Base-by-base conservation (phyloP, 73 alveolate species). In the Breviolum minutum region DNA sequence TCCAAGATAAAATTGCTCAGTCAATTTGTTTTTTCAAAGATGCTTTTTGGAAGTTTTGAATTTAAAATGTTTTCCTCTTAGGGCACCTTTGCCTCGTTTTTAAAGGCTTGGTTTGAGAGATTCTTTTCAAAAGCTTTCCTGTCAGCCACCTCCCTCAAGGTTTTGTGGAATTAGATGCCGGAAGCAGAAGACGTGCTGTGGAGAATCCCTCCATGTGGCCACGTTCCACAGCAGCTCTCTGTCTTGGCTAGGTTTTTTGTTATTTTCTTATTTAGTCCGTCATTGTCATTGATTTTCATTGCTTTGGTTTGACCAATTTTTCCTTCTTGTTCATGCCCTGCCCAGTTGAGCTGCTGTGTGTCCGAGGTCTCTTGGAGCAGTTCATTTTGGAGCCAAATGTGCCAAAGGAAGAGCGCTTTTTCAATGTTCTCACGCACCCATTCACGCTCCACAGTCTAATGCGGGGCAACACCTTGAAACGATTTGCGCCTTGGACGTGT, bases 261-360 rank as follows among this genome's bases (percentile, higher is more conserved):
- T 2, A 5, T 0, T 32, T 5, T 20, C 5, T 8, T n/a, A n/a
- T n/a, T n/a, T n/a, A n/a, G n/a, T n/a, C n/a, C n/a, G n/a, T n/a
- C n/a, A n/a, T 4, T 10, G 29, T 30, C 64, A 13, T 14, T 7
- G 0, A 12, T 14, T 22, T 14, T 9, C 12, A 3, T 27, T 5
- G 29, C 30, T 40, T 40, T 7, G 79, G 29, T 27, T 5, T 22
- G 14, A 1, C 64, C n/a, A 61, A 29, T 6, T 24, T n/a, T 24
- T 11, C 8, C 17, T 26, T 24, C 9, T 19, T 19, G 26, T 60
- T 22, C 76, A 22, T 26, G 71, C 8, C 16, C 27, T 62, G 19
- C 95, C 66, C 24, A 87, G 95, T 64, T 87, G 61, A 14, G 68
- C 24, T 88, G 95, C 95, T 32, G 84, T 27, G n/a, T n/a, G 82